A percentile compares a stretch with the other conserved stretches of the same genome.
These are phyloP conservation scores for Tolypocladium ovalisporum DNA, from an alignment of 2,329 filamentous ascomycete species.

Conservation along the genomic window DNA sequence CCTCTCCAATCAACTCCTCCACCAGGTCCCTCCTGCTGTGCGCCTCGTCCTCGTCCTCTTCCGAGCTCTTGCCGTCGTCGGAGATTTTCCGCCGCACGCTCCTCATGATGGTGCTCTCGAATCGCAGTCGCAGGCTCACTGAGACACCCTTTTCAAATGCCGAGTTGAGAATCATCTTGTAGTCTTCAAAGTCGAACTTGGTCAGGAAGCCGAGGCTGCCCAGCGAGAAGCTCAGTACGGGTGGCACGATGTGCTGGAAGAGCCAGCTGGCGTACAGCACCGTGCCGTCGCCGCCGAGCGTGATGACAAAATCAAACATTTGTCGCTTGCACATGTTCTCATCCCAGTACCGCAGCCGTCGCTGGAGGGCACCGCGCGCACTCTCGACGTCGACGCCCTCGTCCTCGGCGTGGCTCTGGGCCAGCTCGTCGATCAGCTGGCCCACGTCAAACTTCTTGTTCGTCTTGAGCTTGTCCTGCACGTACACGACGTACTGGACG, in stretches of 20 bases:
- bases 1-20: conserved; percentile 81
- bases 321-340: conserved; percentile 74
- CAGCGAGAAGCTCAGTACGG: conserved; percentile 81
- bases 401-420: conserved; percentile 27
- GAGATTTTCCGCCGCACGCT: conserved; percentile 40
- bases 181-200: conserved; percentile 84
- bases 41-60: conserved; percentile 26
- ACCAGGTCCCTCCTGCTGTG: conserved; percentile 55
- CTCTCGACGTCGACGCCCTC: conserved; percentile 20
- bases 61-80: conserved; percentile 12
- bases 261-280: conserved; percentile 94
- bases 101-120: conserved; percentile 91
- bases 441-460: conserved; percentile 63
- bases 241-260: conserved; percentile 90
- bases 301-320: conserved; percentile 90
- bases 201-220: conserved; percentile 92
- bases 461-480: conserved; percentile 64
- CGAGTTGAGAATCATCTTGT: conserved; percentile 54
- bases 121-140: conserved; percentile 75
- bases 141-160: conserved; percentile 78
- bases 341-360: conserved; percentile 72
- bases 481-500: conserved; percentile 64
- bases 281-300: conserved; percentile 90
- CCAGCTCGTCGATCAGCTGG: conserved; percentile 56
- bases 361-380: conserved; percentile 24